These are phyloP conservation scores for Syzygium aromaticum DNA, from an alignment of 345 rosid species.

Conservation along the genomic window DNA sequence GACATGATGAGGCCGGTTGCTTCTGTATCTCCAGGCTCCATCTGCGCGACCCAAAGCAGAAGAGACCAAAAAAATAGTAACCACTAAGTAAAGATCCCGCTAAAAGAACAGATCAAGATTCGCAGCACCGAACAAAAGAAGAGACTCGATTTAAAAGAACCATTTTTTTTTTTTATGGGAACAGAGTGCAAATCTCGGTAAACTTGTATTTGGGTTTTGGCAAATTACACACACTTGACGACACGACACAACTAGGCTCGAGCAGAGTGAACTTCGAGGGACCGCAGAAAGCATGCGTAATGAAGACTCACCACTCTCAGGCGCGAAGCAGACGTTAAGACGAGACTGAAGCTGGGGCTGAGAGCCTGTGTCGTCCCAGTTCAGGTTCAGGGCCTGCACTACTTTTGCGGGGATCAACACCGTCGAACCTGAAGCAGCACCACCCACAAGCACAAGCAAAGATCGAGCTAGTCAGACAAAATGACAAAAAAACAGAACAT, in stretches of 20 bases:
- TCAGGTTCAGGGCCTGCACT: slow-evolving; percentile 64
- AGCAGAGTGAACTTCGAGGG: background rate
- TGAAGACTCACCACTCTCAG: slow-evolving; percentile 1
- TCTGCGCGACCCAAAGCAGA: background rate
- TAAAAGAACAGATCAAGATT: background rate
- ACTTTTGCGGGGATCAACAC: slow-evolving; percentile 76
- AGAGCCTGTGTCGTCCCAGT: slow-evolving; percentile 11
- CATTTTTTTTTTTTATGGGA: background rate
- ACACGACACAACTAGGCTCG: background rate
- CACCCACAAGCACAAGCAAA: background rate
- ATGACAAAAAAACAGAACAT: background rate
- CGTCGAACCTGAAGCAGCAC: slow-evolving; percentile 21
- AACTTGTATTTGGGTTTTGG: background rate
- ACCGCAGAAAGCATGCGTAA: background rate
- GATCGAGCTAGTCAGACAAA: background rate
- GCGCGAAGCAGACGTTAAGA: background rate
- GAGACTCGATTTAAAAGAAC: background rate
- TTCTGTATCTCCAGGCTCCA: slow-evolving; percentile 1
- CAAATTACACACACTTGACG: background rate
- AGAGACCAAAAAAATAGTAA: background rate
- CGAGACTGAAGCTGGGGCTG: slow-evolving; percentile 23
- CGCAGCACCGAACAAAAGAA: background rate
- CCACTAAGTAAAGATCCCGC: background rate
- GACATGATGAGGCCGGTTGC: background rate
- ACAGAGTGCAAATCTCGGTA: background rate